A percentile compares a stretch with the other conserved stretches of the same genome.
Conservation (phyloP, 83 land plant species). For the Diphasiastrum complanatum region DNA sequence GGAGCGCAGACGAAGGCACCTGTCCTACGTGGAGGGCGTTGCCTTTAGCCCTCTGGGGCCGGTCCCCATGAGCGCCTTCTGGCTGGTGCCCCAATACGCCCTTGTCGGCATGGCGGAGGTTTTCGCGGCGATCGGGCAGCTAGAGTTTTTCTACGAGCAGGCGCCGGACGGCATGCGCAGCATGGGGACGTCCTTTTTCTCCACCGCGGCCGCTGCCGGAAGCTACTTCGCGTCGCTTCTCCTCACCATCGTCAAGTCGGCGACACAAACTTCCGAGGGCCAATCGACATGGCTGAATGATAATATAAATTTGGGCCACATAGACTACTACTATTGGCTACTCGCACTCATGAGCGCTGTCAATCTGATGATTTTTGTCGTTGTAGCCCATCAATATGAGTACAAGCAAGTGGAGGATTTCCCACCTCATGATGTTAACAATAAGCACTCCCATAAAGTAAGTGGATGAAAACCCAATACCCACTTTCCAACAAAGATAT, state of each 20-base stretch:
- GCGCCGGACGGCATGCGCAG: slow-evolving; percentile 60
- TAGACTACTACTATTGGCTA: slow-evolving; percentile 48
- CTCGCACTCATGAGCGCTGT: too few species aligned
- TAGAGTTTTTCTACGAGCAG: slow-evolving; percentile 66
- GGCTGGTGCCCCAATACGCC: slow-evolving; percentile 65
- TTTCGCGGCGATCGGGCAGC: slow-evolving; percentile 43
- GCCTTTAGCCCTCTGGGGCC: slow-evolving; percentile 21
- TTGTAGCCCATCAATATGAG: too few species aligned
- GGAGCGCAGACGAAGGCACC: slow-evolving; percentile 40
- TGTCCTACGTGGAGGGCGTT: slow-evolving; percentile 33
- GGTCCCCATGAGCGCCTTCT: slow-evolving; percentile 50
- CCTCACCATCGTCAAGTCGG: slow-evolving; percentile 42
- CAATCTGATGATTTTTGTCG: too few species aligned
- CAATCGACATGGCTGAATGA: slow-evolving; percentile 38
- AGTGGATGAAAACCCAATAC: too few species aligned
- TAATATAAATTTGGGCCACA: slow-evolving; percentile 38
- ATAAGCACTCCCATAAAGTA: too few species aligned
- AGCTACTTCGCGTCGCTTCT: slow-evolving; percentile 51
- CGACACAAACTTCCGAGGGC: slow-evolving; percentile 29
- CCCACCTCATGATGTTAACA: too few species aligned
- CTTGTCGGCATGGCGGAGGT: slow-evolving; percentile 44
- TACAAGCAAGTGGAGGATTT: too few species aligned
- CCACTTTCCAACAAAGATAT: too few species aligned
- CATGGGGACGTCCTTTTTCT: slow-evolving; percentile 40
- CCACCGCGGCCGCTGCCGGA: slow-evolving; percentile 42